These are phyloP conservation scores for Crithidia mellificae DNA, from an alignment of 208 protist species.

Conservation along the genomic window DNA sequence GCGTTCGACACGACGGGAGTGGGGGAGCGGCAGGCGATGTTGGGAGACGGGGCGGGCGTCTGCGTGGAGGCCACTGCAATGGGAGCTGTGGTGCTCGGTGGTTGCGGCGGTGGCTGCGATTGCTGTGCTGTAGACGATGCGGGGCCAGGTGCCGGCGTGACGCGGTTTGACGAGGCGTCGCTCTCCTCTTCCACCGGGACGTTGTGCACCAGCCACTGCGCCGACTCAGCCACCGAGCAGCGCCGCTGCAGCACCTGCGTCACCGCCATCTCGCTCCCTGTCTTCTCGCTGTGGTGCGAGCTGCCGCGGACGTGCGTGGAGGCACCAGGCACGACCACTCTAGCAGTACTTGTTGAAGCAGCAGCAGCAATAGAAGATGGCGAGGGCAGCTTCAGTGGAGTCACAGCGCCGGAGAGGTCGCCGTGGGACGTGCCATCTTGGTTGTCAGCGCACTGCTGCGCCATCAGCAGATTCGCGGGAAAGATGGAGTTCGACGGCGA, in stretches of 20 bases:
- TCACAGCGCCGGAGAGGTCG: neutral
- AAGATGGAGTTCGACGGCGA: neutral
- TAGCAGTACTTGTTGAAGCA: too few relatives aligned
- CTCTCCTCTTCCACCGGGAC: slow-evolving; percentile 8
- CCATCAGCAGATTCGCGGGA: neutral
- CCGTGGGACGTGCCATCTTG: slow-evolving; percentile 3
- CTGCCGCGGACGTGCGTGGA: too few relatives aligned
- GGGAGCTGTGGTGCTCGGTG: neutral
- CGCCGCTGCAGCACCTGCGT: slow-evolving; percentile 18
- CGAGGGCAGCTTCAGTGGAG: neutral
- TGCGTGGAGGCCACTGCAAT: neutral
- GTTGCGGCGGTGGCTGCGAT: neutral
- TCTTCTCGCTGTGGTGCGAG: neutral
- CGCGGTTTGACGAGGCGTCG: neutral
- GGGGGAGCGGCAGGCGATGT: neutral
- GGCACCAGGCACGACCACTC: too few relatives aligned
- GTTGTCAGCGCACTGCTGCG: slow-evolving; percentile 6
- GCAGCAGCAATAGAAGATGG: neutral
- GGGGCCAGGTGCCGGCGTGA: neutral
- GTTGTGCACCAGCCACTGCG: slow-evolving; percentile 14
- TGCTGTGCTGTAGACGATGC: too few relatives aligned
- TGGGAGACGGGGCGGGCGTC: neutral
- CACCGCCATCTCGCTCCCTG: neutral
- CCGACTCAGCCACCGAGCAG: slow-evolving; percentile 6
- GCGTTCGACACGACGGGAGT: slow-evolving; percentile 4